Evolutionary conservation across 805 yeast species (phyloP).

Genomic region (Metschnikowia anglica): DNA sequence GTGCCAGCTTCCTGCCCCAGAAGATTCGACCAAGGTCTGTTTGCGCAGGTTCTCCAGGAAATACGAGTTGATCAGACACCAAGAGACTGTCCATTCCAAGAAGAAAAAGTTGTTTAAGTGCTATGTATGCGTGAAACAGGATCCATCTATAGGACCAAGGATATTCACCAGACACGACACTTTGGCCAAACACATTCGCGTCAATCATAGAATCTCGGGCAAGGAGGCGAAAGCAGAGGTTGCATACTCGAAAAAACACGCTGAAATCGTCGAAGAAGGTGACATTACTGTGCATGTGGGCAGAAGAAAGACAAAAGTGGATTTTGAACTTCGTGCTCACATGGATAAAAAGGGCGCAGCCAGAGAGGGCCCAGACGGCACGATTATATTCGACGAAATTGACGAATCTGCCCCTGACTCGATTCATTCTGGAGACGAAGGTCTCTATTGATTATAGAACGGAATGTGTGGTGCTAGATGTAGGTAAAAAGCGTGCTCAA

Average conservation of each 20-base stretch:
- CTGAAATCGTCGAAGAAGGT: constrained; percentile 49
- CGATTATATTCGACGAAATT: constrained; percentile 16
- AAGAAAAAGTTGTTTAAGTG: constrained; percentile 85
- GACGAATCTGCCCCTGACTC: constrained; percentile 20
- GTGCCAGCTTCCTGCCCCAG: constrained; percentile 46
- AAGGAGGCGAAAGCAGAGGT: constrained; percentile 49
- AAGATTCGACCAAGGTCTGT: constrained; percentile 41
- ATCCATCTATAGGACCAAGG: constrained; percentile 56
- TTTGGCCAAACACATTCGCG: constrained; percentile 77
- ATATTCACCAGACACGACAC: constrained; percentile 95
- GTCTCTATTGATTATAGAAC: constrained; percentile 8
- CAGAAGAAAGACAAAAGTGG: constrained; percentile 45
- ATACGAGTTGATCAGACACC: constrained; percentile 91
- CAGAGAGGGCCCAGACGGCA: constrained; percentile 20
- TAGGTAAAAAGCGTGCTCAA: no score
- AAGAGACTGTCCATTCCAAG: constrained; percentile 91
- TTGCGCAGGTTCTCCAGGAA: constrained; percentile 54
- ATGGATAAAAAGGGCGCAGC: constrained; percentile 37
- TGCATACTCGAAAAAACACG: constrained; percentile 45
- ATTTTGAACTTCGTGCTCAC: constrained; percentile 45
- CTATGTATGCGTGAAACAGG: constrained; percentile 75
- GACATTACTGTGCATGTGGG: constrained; percentile 49
- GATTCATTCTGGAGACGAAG: constrained; percentile 14
- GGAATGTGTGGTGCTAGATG: no score
- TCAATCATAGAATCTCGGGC: constrained; percentile 46